These are phyloP conservation scores for Fraxinus dipetala DNA, from an alignment of 305 asterid species.

Conservation along the genomic window DNA sequence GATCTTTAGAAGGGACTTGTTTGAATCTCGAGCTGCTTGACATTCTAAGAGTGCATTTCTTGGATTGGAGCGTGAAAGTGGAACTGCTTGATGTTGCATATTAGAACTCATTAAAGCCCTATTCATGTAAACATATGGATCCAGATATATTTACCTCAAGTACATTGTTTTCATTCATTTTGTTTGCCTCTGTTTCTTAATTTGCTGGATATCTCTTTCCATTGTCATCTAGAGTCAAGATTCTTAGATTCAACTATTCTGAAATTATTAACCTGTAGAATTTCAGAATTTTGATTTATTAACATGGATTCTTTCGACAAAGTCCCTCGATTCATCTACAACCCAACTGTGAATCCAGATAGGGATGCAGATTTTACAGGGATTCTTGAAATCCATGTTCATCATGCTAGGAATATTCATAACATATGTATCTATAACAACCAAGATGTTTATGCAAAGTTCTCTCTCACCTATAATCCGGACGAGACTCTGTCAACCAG, in stretches of 20 bases:
- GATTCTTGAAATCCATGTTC: constrained; percentile 49
- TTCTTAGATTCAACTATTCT: background rate
- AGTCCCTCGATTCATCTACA: constrained; percentile 42
- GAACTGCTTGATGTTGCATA: background rate
- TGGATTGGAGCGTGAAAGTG: background rate
- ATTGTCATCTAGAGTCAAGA: background rate
- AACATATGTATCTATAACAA: constrained; percentile 71
- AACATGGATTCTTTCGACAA: constrained; percentile 44
- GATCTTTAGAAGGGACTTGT: constrained; percentile 3
- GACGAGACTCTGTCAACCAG: constrained; percentile 50
- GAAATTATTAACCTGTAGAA: background rate
- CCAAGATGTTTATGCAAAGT: constrained; percentile 66
- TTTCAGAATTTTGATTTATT: background rate
- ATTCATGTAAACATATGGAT: background rate
- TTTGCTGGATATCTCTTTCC: background rate
- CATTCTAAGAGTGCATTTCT: background rate
- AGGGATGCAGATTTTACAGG: constrained; percentile 36
- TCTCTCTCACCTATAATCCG: constrained; percentile 65
- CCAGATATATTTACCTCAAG: background rate
- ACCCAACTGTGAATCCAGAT: constrained; percentile 31
- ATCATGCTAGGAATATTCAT: constrained; percentile 65
- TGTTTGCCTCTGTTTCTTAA: constrained; percentile 7
- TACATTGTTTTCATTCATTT: background rate
- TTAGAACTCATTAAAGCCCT: background rate
- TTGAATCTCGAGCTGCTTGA: background rate